Base-by-base conservation (phyloP, 2,329 filamentous ascomycete species). In the Ascochyta koolunga region DNA sequence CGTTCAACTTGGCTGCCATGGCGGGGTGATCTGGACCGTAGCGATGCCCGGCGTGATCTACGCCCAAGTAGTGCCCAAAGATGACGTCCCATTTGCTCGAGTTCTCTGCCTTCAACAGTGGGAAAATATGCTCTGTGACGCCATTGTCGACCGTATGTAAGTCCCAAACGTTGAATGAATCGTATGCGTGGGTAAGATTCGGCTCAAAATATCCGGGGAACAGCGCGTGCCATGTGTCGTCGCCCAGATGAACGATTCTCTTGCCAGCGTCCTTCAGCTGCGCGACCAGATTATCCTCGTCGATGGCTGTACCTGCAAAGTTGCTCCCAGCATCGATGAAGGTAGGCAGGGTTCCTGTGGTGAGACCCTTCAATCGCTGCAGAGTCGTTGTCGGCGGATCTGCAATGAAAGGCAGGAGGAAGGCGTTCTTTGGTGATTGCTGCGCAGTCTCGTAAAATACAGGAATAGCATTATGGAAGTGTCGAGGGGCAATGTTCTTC, bases 81-180 rank as follows among this genome's bases (percentile, higher is more conserved):
- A 97, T 83, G n/a, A 99, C 80, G 76, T 99, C 93, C 95, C 95
- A 99, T 50, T 89, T 83, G 5, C 78, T 82, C 45, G 82, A 81
- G 69, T 86, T 86, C 42, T 83, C 80, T 1, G 84, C 74, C 42
- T 87, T 81, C 59, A 99, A 76, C 2, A 98, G 81, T 1, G 95
- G 95, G 57, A 95, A 89, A 6, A 99, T 86, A 75, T 98, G 90
- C 64, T 96, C 89, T 11, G 88, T 89, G 21, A 99, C 95, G 0
- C 95, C 95, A 68, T 97, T 93, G 71, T 99, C 95, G 2, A 99
- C 90, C 0, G 95, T 98, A 73, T 98, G 92, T 66, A 99, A 77
- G 73, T 99, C 95, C 91, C 92, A 97, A 6, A 98, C 95, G 69
- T 98, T 97, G 78, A 99, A 96, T 58, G 93, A 98, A 73, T 98